These are phyloP conservation scores for Cordyceps militaris DNA, from an alignment of 2,329 filamentous ascomycete genomes.

Conservation along the genomic window DNA sequence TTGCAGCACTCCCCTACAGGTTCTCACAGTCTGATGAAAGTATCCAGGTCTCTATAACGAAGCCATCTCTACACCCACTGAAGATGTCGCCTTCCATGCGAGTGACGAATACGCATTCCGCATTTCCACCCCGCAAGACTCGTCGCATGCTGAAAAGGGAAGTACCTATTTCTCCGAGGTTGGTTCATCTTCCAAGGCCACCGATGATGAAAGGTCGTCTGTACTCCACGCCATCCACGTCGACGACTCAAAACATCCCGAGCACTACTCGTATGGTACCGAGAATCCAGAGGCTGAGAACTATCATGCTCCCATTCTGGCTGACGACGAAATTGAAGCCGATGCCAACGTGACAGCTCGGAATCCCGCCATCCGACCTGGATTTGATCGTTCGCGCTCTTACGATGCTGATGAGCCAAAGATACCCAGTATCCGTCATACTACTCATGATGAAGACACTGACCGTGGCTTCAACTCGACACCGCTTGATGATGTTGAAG, in stretches of 20 bases:
- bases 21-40: constrained; percentile 20
- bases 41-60: constrained; percentile 54
- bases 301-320: constrained; percentile 74
- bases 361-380: constrained; percentile 74
- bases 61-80: constrained; percentile 70
- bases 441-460: constrained; percentile 50
- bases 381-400: constrained; percentile 11
- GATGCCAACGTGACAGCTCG: constrained; percentile 60
- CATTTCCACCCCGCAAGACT: constrained; percentile 60
- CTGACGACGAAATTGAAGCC: constrained; percentile 78
- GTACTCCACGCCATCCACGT: constrained; percentile 65
- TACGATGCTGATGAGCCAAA: constrained; percentile 50
- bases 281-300: constrained; percentile 48
- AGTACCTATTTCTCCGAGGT: constrained; percentile 1
- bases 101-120: constrained; percentile 77
- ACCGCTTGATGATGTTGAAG: constrained; percentile 78
- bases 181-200: background rate
- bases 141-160: constrained; percentile 18
- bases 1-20: background rate
- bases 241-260: constrained; percentile 46
- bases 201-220: constrained; percentile 26
- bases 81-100: constrained; percentile 84
- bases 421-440: constrained; percentile 58
- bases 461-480: constrained; percentile 52
- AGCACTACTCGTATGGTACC: constrained; percentile 31